These are phyloP conservation scores for Selenicereus undatus DNA, from an alignment of 148 eudicot genomes.

Conservation along the genomic window DNA sequence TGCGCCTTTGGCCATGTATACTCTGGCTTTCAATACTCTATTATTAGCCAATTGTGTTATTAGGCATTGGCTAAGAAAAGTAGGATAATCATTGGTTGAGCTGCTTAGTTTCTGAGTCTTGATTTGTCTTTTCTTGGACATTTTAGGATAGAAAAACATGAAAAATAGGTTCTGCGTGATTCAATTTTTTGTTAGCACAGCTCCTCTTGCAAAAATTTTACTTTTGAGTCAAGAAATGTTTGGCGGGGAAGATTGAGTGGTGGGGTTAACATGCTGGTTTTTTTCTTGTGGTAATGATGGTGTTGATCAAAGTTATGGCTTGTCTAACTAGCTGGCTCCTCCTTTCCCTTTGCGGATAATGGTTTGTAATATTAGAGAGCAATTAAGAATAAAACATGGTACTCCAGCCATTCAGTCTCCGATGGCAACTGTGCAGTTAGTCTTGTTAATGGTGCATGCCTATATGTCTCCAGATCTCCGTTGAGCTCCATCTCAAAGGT, in stretches of 20 bases:
- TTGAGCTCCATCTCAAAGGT: neutral
- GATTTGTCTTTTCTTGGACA: neutral
- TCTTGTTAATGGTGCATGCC: neutral
- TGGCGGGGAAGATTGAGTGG: neutral
- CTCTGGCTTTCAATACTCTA: constrained; percentile 3
- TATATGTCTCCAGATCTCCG: neutral
- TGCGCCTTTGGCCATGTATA: neutral
- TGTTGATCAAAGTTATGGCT: neutral
- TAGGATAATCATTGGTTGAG: constrained; percentile 5
- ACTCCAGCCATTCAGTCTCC: neutral
- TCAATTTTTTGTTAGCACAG: neutral
- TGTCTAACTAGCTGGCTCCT: neutral
- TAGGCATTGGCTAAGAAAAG: constrained; percentile 1
- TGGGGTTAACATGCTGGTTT: neutral
- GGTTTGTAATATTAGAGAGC: neutral
- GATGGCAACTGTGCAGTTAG: neutral
- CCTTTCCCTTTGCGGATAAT: neutral
- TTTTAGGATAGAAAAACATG: neutral
- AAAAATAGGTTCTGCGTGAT: neutral
- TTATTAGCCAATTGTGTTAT: neutral
- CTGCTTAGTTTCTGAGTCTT: constrained; percentile 10
- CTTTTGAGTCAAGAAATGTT: neutral
- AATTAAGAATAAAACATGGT: neutral
- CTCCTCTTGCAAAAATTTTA: neutral
- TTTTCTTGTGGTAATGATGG: neutral